Percentiles rank a stretch among this genome's conserved stretches.
Evolutionary conservation across 257 asterid genomes (phyloP).

Genomic region (Striga asiatica): DNA sequence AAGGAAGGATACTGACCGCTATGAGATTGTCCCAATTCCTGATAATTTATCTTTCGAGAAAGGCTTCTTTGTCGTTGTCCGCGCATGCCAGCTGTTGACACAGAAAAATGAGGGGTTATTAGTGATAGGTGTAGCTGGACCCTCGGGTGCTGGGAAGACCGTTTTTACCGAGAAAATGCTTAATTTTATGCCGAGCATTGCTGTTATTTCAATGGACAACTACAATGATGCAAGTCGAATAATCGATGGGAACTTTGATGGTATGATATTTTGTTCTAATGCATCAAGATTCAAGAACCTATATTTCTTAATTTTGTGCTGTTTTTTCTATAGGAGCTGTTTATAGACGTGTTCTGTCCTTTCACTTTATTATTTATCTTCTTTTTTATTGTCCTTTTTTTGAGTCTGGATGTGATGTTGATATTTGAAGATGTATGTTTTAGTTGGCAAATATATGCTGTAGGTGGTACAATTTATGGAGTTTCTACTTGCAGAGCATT

Average conservation of each 20-base stretch:
- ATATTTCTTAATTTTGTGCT: no score
- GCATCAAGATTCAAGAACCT: background rate
- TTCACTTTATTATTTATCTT: no score
- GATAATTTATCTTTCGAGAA: constrained; percentile 86
- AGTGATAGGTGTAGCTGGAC: constrained; percentile 86
- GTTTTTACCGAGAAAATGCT: constrained; percentile 53
- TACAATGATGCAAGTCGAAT: constrained; percentile 94
- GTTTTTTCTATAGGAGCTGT: background rate
- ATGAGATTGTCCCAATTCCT: constrained; percentile 57
- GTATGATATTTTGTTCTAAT: constrained; percentile 27
- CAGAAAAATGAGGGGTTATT: constrained; percentile 84
- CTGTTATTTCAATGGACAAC: constrained; percentile 95
- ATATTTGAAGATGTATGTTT: no score
- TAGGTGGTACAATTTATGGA: no score
- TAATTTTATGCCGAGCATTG: constrained; percentile 83
- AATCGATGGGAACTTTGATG: constrained; percentile 92
- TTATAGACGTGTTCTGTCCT: constrained; percentile 4
- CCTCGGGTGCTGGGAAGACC: constrained; percentile 98
- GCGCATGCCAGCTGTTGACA: constrained; percentile 79
- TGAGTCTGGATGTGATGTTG: no score
- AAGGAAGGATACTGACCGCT: constrained; percentile 69
- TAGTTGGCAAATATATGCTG: no score
- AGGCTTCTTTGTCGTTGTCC: constrained; percentile 84
- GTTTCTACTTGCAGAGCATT: no score
- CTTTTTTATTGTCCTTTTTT: no score